Conservation (phyloP, 306 rosid species). For the Rosa persica region DNA sequence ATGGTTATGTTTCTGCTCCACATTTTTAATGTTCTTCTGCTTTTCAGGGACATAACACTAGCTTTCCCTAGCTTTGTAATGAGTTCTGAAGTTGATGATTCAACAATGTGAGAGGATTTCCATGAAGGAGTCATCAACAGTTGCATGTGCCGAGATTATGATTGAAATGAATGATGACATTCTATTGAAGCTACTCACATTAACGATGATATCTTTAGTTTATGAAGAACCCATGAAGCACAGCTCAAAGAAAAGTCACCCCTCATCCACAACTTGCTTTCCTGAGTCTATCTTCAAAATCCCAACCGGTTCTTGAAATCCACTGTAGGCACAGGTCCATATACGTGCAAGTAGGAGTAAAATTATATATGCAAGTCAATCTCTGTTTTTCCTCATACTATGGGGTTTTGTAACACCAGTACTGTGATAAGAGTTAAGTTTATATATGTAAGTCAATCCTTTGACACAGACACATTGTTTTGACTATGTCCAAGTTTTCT, state of each 20-base stretch:
- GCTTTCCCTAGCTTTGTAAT: constrained; percentile 80
- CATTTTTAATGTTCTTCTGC: not conserved
- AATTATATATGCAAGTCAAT: not conserved
- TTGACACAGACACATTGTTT: not conserved
- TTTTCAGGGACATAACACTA: constrained; percentile 73
- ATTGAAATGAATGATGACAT: not conserved
- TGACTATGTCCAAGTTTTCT: not conserved
- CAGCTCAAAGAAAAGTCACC: constrained; percentile 8
- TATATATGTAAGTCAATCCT: not conserved
- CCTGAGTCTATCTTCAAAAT: constrained; percentile 11
- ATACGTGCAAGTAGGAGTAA: not conserved
- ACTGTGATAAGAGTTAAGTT: not conserved
- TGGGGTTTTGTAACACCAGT: not conserved
- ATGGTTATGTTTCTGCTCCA: not conserved
- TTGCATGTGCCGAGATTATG: constrained; percentile 12
- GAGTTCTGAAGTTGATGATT: constrained; percentile 62
- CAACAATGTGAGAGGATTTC: constrained; percentile 33
- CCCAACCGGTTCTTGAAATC: constrained; percentile 6
- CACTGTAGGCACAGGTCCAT: constrained; percentile 6
- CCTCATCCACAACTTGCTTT: constrained; percentile 5
- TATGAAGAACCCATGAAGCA: constrained; percentile 11
- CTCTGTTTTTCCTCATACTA: not conserved
- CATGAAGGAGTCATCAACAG: constrained; percentile 6
- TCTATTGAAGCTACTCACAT: not conserved
- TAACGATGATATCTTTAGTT: not conserved